Evolutionary conservation across 1,139 yeast species (phyloP), one percentile per base, ranked within the genome.

Genomic region (Scheffersomyces stambukii): DNA sequence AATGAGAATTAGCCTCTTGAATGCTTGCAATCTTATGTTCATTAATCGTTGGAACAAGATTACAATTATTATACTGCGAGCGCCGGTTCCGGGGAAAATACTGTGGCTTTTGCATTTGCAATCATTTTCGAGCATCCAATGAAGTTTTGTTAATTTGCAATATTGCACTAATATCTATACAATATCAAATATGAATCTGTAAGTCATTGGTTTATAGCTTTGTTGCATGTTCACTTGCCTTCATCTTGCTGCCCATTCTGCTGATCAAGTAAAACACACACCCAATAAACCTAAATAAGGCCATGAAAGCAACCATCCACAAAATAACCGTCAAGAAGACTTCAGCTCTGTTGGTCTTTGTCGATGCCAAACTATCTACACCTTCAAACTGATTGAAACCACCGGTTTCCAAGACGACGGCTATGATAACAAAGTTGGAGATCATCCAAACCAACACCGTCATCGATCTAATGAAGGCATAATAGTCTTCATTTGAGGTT

Each of bases 271-370:
- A 84, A 22, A 70, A 48, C 6, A 68, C 44, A 42, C 89, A 79
- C 2, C 95, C 95, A 24, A 77, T 42, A 39, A 84, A 73, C 38
- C 95, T 60, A 54, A 84, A 74, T 5, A 79, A 62, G 2, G 95
- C 93, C 72, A 83, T 69, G 29, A 81, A 70, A 2, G 94, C 94
- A 26, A 83, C 93, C 33, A 81, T 60, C 91, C 94, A 83, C 38
- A 84, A 67, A 35, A 84, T 69, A 19, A 82, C 81, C 6, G 83
- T 75, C 51, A 84, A 77, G 49, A 79, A 81, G 21, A 79, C 63
- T 21, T 52, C 51, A 4, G 68, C 52, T 31, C 73, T 46, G 6
- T 42, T 39, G 6, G 36, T 38, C 27, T 50, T 46, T 11, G 38
- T 37, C 4, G 40, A 35, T 4, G 44, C 46, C 10, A 42, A 33